Percentiles rank a stretch among this genome's conserved stretches.
phyloP scores from a whole-genome alignment of 2,329 filamentous ascomycete species.

The Colletotrichum costaricense region DNA sequence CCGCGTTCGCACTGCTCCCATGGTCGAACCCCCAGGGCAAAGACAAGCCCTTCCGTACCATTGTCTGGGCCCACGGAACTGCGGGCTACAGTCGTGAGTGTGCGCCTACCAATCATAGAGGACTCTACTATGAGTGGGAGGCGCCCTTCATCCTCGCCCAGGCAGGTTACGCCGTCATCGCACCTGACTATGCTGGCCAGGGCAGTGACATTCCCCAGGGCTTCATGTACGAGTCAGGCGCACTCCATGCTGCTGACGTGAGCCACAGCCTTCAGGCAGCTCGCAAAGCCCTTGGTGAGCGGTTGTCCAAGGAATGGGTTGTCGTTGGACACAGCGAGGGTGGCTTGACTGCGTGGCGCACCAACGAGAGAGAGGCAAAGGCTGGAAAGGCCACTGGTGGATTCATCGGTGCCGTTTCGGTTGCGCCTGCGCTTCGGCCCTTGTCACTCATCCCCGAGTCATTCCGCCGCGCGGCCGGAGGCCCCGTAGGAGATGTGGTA shows the following conservation, averaged over 20 bases:
- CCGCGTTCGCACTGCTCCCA: conserved; percentile 35
- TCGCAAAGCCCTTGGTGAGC: conserved; percentile 25
- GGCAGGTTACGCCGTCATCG: conserved; percentile 27
- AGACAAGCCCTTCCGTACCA: conserved; percentile 16
- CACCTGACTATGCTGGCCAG: conserved; percentile 25
- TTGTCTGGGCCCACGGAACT: conserved; percentile 42
- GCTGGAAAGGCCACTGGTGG: conserved; percentile 23
- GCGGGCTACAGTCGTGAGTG: conserved; percentile 38
- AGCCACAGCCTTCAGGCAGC: conserved; percentile 35
- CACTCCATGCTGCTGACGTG: conserved; percentile 38
- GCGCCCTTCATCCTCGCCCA: conserved; percentile 36
- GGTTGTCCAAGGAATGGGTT: conserved; percentile 38
- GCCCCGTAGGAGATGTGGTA: conserved; percentile 23
- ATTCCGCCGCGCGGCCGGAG: conserved; percentile 10
- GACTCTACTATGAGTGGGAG: conserved; percentile 39
- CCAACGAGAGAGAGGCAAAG: conserved; percentile 38
- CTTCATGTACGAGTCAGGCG: conserved; percentile 38
- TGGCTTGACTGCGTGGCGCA: conserved; percentile 40
- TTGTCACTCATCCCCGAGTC: conserved; percentile 29
- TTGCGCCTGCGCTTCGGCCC: conserved; percentile 30
- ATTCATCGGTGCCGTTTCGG: conserved; percentile 33
- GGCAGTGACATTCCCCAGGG: conserved; percentile 37
- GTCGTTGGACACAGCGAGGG: conserved; percentile 40
- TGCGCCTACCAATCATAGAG: conserved; percentile 39
- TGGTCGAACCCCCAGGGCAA: conserved; percentile 12